Evolutionary conservation across 2,329 filamentous ascomycete genomes (phyloP).

Genomic region (Mollisia scopiformis): DNA sequence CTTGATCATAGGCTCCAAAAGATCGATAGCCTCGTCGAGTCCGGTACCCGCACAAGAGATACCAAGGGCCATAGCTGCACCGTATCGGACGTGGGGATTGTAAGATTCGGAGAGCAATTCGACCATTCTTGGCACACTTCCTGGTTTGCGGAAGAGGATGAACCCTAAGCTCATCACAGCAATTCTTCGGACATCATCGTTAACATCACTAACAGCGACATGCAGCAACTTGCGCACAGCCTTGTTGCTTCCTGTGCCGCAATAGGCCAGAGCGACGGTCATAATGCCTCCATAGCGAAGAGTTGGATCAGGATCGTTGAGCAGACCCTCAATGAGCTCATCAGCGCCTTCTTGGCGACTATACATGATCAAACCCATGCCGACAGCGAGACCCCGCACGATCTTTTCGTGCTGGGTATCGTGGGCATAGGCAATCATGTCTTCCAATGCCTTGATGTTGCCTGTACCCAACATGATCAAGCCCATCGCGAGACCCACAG

Average conservation of each 20-base stretch:
- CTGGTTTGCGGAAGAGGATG: constrained; percentile 96
- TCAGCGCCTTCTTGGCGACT: constrained; percentile 93
- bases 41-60: constrained; percentile 98
- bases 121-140: constrained; percentile 97
- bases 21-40: constrained; percentile 91
- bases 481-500: constrained; percentile 94
- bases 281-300: constrained; percentile 97
- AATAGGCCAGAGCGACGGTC: constrained; percentile 97
- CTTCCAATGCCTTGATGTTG: constrained; percentile 88
- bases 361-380: constrained; percentile 99
- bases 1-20: constrained; percentile 99
- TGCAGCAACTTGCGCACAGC: constrained; percentile 95
- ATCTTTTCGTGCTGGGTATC: constrained; percentile 99
- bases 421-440: constrained; percentile 97
- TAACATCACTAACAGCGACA: constrained; percentile 96
- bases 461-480: constrained; percentile 98
- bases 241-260: constrained; percentile 97
- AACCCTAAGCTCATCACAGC: constrained; percentile 98
- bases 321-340: constrained; percentile 88
- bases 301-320: constrained; percentile 92
- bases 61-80: constrained; percentile 96
- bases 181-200: constrained; percentile 92
- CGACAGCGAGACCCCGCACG: constrained; percentile 90
- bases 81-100: constrained; percentile 97
- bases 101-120: constrained; percentile 98